These are phyloP conservation scores for Pythium insidiosum DNA, from an alignment of 352 stramenopile genomes.

Conservation along the genomic window DNA sequence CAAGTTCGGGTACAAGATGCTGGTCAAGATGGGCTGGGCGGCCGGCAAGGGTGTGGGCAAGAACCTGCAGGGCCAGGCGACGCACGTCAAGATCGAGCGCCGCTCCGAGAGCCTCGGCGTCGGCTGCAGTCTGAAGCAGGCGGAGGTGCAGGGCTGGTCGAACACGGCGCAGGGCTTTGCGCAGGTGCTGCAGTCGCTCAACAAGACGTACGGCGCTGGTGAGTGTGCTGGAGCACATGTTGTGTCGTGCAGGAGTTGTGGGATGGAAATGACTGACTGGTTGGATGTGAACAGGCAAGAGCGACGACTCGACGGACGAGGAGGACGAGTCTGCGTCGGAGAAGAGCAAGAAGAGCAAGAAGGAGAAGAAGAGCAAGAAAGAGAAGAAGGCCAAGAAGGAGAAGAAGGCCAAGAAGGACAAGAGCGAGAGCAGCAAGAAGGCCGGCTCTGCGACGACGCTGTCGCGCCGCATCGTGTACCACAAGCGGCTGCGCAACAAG, in stretches of 20 bases:
- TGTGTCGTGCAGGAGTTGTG: not conserved
- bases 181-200: constrained; percentile 79
- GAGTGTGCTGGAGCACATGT: not conserved
- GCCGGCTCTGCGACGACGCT: constrained; percentile 31
- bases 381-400: constrained; percentile 57
- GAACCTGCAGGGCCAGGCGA: constrained; percentile 83
- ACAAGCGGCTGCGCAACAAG: constrained; percentile 82
- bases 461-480: constrained; percentile 67
- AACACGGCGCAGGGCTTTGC: constrained; percentile 72
- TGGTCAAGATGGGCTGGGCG: constrained; percentile 95
- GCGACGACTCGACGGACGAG: constrained; percentile 19
- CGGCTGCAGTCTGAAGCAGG: constrained; percentile 86
- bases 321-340: constrained; percentile 32
- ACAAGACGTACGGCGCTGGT: constrained; percentile 71
- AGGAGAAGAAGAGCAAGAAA: constrained; percentile 45
- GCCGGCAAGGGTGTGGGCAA: constrained; percentile 92
- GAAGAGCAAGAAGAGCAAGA: constrained; percentile 30
- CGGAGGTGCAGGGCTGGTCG: constrained; percentile 83
- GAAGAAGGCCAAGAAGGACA: constrained; percentile 38
- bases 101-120: constrained; percentile 88
- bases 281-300: constrained; percentile 18
- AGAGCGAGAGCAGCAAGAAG: constrained; percentile 26
- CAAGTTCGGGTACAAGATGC: constrained; percentile 94
- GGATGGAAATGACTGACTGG: not conserved
- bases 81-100: constrained; percentile 83